Evolutionary conservation across 208 protist genomes (phyloP).

Genomic region (Acanthamoeba culbertsoni): DNA sequence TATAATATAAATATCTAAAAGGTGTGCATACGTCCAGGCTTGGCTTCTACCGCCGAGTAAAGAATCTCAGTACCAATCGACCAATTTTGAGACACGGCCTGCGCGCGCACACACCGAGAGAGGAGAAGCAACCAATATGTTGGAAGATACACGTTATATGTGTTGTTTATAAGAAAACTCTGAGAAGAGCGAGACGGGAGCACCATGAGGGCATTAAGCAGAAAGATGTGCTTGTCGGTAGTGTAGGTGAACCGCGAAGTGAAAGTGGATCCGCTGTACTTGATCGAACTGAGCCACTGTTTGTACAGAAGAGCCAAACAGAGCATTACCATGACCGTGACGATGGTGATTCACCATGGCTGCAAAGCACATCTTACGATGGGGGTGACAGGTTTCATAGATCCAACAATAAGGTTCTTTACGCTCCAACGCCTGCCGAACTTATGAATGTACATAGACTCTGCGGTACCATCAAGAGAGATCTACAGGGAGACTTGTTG

Average conservation of each 20-base stretch:
- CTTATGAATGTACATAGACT: conserved; percentile 17
- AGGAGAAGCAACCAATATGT: too few species aligned
- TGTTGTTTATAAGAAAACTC: too few species aligned
- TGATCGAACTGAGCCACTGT: neutral
- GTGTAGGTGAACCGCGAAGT: conserved; percentile 31
- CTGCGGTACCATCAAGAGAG: neutral
- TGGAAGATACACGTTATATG: too few species aligned
- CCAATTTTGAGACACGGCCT: neutral
- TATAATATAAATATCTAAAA: neutral
- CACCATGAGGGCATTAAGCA: neutral
- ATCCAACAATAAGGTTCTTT: neutral
- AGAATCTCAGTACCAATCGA: neutral
- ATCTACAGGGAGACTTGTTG: neutral
- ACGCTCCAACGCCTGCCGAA: neutral
- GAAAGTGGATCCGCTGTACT: neutral
- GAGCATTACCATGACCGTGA: neutral
- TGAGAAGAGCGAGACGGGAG: neutral
- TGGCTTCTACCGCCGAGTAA: neutral
- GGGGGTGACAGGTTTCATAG: neutral
- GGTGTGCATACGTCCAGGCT: neutral
- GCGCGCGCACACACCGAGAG: too few species aligned
- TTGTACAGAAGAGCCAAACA: neutral
- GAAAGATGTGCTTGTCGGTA: conserved; percentile 49
- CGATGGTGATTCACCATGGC: neutral
- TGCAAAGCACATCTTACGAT: neutral